Evolutionary conservation across 2,329 filamentous ascomycete genomes (phyloP), one percentile per base, ranked within the genome.

Genomic region (Chrysosporium queenslandicum): DNA sequence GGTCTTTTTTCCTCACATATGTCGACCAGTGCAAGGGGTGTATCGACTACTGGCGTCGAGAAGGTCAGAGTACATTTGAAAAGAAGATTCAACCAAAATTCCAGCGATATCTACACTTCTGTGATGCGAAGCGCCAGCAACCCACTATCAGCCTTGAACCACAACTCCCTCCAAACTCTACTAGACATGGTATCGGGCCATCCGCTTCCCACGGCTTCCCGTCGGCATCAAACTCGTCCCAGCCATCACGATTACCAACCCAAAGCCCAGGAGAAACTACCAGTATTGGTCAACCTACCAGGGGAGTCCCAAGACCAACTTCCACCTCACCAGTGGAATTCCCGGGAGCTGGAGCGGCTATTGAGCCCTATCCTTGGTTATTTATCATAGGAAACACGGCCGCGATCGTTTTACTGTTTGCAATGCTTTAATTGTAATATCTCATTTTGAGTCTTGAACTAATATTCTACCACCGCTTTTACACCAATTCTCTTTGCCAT

Each of bases 91-190:
- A 60, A 0, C 61, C 66, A 0, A 53, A 63, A 12, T 77, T 78
- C 36, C 21, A 48, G 0, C 74, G 78, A 57, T 80, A 66, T 52
- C 4, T 76, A 29, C 57, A 63, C 30, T 81, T 64, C 59, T 82
- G 79, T 58, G 55, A 55, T 4, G 16, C 5, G 4, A 8, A 32
- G 9, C 23, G 32, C 8, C 14, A 30, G 2, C 11, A 32, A 27
- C 34, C 40, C 8, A 45, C 18, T n/a, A 30, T 46, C 21, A 23
- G 14, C 9, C 30, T 41, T 4, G 49, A 52, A 14, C 49, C 49
- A 29, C 49, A 52, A 18, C 20, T 46, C 14, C 34, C 49, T 29
- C 30, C 39, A 23, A 52, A 18, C 18, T 16, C 49, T 6, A 45
- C 29, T 4, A 18, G 6, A 41, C 25, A 46, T 3, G 36, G 40